phyloP scores from a whole-genome alignment of 2,329 filamentous ascomycete genomes.

The Coniochaeta pulveracea region DNA sequence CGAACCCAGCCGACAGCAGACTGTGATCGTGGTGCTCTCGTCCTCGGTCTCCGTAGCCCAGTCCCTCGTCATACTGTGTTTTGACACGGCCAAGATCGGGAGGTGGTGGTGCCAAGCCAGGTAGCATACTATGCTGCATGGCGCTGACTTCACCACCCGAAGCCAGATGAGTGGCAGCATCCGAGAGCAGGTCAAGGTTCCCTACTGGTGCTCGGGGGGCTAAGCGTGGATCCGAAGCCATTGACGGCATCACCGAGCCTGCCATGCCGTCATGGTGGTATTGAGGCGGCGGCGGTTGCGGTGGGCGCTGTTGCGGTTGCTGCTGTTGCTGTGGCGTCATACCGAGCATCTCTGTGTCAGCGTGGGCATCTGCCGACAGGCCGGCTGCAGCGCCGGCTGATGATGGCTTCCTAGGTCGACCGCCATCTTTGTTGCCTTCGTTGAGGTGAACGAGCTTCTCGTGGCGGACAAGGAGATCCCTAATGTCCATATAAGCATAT shows the following conservation, averaged over 20 bases:
- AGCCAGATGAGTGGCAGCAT: conserved; percentile 41
- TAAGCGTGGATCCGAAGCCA: conserved; percentile 34
- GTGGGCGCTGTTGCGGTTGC: conserved; percentile 21
- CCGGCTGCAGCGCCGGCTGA: conserved; percentile 31
- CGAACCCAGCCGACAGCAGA: conserved; percentile 27
- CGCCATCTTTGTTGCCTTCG: conserved; percentile 43
- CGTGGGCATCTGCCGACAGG: conserved; percentile 32
- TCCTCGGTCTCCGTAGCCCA: conserved; percentile 35
- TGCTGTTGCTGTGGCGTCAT: conserved; percentile 29
- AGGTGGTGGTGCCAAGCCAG: conserved; percentile 29
- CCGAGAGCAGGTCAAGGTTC: conserved; percentile 47
- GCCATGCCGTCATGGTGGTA: conserved; percentile 30
- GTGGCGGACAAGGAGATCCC: conserved; percentile 51
- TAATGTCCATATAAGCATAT: conserved; percentile 50
- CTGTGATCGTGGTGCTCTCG: conserved; percentile 31
- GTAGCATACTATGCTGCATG: conserved; percentile 35
- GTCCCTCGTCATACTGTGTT: conserved; percentile 33
- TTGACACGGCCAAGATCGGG: conserved; percentile 32
- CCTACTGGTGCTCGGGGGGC: conserved; percentile 34
- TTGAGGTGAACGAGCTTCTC: conserved; percentile 55
- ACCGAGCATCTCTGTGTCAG: conserved; percentile 32
- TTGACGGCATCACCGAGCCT: conserved; percentile 23
- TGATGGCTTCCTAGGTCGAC: conserved; percentile 39
- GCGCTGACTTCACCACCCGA: conserved; percentile 42
- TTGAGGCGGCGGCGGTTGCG: conserved; percentile 20